These are phyloP conservation scores for Chalaropsis ovoidea DNA, from an alignment of 2,329 filamentous ascomycete species.

Conservation along the genomic window DNA sequence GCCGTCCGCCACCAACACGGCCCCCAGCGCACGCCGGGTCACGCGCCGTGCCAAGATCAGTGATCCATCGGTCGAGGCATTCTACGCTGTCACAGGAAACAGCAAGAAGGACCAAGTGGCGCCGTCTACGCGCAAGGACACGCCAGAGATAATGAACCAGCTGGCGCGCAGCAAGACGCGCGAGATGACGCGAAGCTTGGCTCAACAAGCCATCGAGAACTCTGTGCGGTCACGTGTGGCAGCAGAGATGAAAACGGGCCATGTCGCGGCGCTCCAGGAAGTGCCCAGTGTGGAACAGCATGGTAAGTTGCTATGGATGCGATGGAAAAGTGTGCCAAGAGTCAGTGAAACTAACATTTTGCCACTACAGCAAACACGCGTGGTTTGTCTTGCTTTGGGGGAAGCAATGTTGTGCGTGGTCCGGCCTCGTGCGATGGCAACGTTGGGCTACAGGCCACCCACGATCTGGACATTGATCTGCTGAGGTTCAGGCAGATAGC, in stretches of 20 bases:
- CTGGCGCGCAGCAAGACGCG: slow-evolving; percentile 8
- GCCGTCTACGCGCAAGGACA: slow-evolving; percentile 3
- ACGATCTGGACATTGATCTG: background rate
- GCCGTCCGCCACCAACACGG: background rate
- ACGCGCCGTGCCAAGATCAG: background rate
- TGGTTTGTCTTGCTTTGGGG: background rate
- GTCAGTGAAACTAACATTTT: background rate
- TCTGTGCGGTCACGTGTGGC: background rate
- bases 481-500: background rate
- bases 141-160: slow-evolving; percentile 10
- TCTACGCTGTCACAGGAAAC: slow-evolving; percentile 7
- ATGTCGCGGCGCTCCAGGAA: background rate
- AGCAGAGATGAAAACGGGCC: background rate
- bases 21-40: background rate
- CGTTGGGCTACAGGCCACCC: background rate
- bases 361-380: background rate
- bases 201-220: background rate
- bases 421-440: background rate
- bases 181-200: background rate
- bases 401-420: background rate
- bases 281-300: background rate
- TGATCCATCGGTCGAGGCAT: slow-evolving; percentile 7
- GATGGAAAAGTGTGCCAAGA: background rate
- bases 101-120: slow-evolving; percentile 13
- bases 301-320: background rate